A percentile compares a stretch with the other conserved stretches of the same genome.
phyloP scores from a whole-genome alignment of 1,284 basidiomycete species.

The Ustilago tritici region DNA sequence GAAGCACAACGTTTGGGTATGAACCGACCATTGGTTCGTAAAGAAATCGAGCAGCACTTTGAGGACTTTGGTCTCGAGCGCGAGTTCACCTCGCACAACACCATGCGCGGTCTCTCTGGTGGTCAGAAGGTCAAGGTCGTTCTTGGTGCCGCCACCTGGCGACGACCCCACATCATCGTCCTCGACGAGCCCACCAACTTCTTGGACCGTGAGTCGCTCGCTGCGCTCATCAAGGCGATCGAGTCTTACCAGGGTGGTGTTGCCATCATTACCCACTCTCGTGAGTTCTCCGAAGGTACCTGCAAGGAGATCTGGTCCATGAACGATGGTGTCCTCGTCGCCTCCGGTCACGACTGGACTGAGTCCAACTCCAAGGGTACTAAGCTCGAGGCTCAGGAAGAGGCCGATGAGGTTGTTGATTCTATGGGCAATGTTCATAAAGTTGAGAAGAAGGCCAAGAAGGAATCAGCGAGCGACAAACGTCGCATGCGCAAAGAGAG shows the following conservation, averaged over 20 bases:
- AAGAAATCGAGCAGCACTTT: conserved; percentile 70
- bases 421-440: conserved; percentile 62
- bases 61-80: conserved; percentile 69
- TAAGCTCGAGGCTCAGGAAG: conserved; percentile 64
- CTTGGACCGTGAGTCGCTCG: conserved; percentile 70
- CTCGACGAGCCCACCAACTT: conserved; percentile 70
- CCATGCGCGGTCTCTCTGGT: conserved; percentile 70
- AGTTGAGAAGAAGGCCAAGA: conserved; percentile 62
- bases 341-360: conserved; percentile 80
- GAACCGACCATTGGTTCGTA: conserved; percentile 68
- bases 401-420: conserved; percentile 57
- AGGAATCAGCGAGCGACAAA: conserved; percentile 46
- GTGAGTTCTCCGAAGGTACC: conserved; percentile 67
- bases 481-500: conserved; percentile 46
- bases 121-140: conserved; percentile 70
- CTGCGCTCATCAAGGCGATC: conserved; percentile 68
- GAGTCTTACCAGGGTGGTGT: conserved; percentile 69
- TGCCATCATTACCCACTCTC: conserved; percentile 68
- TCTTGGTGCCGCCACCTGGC: conserved; percentile 69
- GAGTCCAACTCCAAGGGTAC: conserved; percentile 79
- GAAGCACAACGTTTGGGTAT: conserved; percentile 68
- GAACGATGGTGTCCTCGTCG: conserved; percentile 61
- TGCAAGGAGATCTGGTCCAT: conserved; percentile 69
- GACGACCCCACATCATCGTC: conserved; percentile 68
- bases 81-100: conserved; percentile 70